Percentiles rank a stretch among this genome's conserved stretches.
These are phyloP conservation scores for Epichloe typhina DNA, from an alignment of 2,329 filamentous ascomycete genomes.

Conservation along the genomic window DNA sequence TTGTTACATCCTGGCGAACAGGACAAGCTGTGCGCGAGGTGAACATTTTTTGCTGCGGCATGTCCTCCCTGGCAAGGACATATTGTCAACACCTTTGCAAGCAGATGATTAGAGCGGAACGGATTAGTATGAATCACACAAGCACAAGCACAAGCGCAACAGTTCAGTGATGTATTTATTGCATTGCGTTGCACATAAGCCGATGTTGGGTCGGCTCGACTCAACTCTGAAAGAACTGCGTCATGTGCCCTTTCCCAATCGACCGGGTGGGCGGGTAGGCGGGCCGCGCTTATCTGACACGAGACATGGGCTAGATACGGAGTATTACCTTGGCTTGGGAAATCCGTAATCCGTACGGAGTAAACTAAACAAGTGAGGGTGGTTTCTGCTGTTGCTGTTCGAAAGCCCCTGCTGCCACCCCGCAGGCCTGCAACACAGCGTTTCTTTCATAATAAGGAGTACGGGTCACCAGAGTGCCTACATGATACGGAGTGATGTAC, in stretches of 20 bases:
- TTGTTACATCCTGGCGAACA: too few species aligned
- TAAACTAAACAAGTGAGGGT: background rate
- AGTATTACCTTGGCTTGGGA: too few species aligned
- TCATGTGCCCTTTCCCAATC: background rate
- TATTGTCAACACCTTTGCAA: background rate
- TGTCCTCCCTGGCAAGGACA: background rate
- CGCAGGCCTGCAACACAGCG: background rate
- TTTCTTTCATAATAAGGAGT: too few species aligned
- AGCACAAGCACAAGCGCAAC: too few species aligned
- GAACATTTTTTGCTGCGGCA: background rate
- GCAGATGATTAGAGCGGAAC: background rate
- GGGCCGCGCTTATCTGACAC: conserved; percentile 10
- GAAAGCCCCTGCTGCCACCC: background rate
- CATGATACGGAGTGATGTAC: too few species aligned
- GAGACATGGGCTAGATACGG: conserved; percentile 2
- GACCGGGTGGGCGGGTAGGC: conserved; percentile 4
- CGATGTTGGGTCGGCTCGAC: background rate
- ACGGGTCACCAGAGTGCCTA: too few species aligned
- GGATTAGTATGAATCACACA: too few species aligned
- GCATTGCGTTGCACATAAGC: background rate
- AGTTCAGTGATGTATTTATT: too few species aligned
- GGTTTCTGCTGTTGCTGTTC: background rate
- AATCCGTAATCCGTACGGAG: background rate
- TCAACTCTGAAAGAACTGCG: background rate
- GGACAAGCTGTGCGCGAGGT: too few species aligned